Conservation (phyloP, 495 filamentous ascomycete genomes). For the Penicilliopsis zonata region DNA sequence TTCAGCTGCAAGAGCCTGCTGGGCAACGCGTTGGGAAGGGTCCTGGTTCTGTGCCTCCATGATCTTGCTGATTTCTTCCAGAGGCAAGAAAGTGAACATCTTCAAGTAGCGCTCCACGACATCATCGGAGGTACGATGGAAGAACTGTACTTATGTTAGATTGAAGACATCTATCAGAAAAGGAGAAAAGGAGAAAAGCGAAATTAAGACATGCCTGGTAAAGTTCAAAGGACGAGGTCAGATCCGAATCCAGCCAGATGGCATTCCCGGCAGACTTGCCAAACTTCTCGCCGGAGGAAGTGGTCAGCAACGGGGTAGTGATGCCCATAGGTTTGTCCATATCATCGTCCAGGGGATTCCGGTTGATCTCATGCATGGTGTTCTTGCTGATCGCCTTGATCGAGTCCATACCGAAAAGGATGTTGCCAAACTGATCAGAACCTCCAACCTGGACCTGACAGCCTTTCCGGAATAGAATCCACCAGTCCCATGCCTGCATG, state of each 20-base stretch:
- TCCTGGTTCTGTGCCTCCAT: constrained; percentile 55
- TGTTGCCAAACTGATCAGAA: constrained; percentile 94
- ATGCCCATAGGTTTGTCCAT: constrained; percentile 59
- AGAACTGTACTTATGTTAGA: constrained; percentile 45
- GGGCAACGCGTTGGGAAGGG: constrained; percentile 60
- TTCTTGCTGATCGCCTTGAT: constrained; percentile 58
- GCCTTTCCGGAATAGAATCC: constrained; percentile 56
- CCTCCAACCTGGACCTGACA: constrained; percentile 84
- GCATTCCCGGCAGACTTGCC: constrained; percentile 94
- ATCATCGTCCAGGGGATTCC: constrained; percentile 16
- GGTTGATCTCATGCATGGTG: too few relatives aligned
- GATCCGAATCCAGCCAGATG: constrained; percentile 75
- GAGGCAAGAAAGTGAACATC: constrained; percentile 80
- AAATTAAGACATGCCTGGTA: constrained; percentile 50
- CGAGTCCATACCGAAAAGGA: constrained; percentile 77
- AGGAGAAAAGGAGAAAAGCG: too few relatives aligned
- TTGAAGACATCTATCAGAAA: not conserved
- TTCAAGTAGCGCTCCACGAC: constrained; percentile 71
- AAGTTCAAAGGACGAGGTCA: constrained; percentile 73
- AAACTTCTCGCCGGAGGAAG: constrained; percentile 76
- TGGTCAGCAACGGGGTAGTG: constrained; percentile 81
- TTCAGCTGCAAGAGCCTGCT: constrained; percentile 70
- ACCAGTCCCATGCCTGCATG: constrained; percentile 97
- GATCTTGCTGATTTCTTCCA: constrained; percentile 45
- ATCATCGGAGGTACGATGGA: constrained; percentile 70